A percentile compares a stretch with the other conserved stretches of the same genome.
Conservation (phyloP, 1,139 yeast species). For the Meyerozyma athensensis region DNA sequence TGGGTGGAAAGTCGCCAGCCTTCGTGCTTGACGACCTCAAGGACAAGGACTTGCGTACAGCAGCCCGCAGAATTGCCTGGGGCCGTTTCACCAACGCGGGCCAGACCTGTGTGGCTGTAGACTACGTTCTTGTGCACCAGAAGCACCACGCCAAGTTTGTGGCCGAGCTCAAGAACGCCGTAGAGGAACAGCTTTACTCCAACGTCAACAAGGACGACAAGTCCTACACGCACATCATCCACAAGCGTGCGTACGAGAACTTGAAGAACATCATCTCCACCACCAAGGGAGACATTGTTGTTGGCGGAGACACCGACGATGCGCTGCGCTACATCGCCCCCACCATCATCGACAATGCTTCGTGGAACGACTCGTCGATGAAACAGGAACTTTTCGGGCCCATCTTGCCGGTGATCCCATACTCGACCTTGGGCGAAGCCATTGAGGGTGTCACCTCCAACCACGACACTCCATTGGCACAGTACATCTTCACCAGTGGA, state of each 20-base stretch:
- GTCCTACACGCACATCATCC: slow-evolving; percentile 59
- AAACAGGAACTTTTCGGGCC: slow-evolving; percentile 82
- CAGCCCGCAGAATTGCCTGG: slow-evolving; percentile 72
- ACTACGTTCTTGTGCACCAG: slow-evolving; percentile 67
- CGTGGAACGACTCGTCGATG: slow-evolving; percentile 70
- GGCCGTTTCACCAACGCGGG: slow-evolving; percentile 82
- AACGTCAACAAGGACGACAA: slow-evolving; percentile 24
- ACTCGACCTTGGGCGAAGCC: slow-evolving; percentile 43
- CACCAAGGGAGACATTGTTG: slow-evolving; percentile 56
- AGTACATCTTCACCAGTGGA: slow-evolving; percentile 64
- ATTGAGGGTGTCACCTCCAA: slow-evolving; percentile 42
- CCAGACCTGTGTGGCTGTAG: slow-evolving; percentile 88
- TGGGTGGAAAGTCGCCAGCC: slow-evolving; percentile 93
- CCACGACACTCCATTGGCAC: slow-evolving; percentile 87
- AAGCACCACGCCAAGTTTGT: slow-evolving; percentile 48
- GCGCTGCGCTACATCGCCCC: slow-evolving; percentile 61
- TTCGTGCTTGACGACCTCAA: slow-evolving; percentile 53
- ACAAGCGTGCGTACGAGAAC: slow-evolving; percentile 52
- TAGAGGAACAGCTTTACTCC: slow-evolving; percentile 46
- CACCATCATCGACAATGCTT: slow-evolving; percentile 59
- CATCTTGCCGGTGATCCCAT: slow-evolving; percentile 66
- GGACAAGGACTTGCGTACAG: slow-evolving; percentile 40
- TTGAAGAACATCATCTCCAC: slow-evolving; percentile 40
- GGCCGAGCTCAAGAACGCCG: slow-evolving; percentile 34
- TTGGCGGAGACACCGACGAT: slow-evolving; percentile 51